A percentile compares a stretch with the other conserved stretches of the same genome.
phyloP scores from a whole-genome alignment of 257 asterid species.

The Gynochthodes officinalis region DNA sequence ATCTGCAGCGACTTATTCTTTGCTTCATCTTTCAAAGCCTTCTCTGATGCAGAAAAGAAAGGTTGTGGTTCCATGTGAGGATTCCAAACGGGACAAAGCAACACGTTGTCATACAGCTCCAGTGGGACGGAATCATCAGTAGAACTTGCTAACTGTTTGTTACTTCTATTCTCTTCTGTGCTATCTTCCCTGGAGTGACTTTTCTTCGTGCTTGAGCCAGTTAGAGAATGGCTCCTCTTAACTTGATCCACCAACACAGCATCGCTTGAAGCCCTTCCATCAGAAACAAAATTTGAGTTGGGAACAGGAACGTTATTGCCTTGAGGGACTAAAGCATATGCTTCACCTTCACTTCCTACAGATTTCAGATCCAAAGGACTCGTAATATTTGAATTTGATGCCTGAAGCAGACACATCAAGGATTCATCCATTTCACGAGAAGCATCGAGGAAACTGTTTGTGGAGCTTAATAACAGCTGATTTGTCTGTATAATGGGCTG shows the following conservation, averaged over 20 bases:
- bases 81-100: conserved; percentile 25
- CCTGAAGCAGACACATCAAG: conserved; percentile 9
- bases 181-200: conserved; percentile 21
- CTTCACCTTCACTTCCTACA: not conserved
- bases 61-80: conserved; percentile 14
- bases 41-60: conserved; percentile 7
- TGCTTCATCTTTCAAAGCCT: conserved; percentile 19
- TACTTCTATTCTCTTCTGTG: conserved; percentile 26
- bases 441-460: conserved; percentile 19
- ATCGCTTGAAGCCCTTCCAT: not conserved
- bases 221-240: conserved; percentile 12
- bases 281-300: not conserved
- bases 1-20: conserved; percentile 13
- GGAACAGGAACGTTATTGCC: not conserved
- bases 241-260: conserved; percentile 7
- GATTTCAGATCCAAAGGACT: conserved; percentile 3
- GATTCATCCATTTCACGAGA: conserved; percentile 24
- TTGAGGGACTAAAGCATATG: not conserved
- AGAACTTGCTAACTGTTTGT: conserved; percentile 33
- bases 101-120: conserved; percentile 35
- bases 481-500: conserved; percentile 7
- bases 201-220: conserved; percentile 18
- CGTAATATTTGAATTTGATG: conserved; percentile 6
- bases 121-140: conserved; percentile 27
- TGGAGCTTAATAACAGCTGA: conserved; percentile 19